Evolutionary conservation across 2,329 filamentous ascomycete genomes (phyloP), one percentile per base, ranked within the genome.

Genomic region (Fusarium veterinarium): DNA sequence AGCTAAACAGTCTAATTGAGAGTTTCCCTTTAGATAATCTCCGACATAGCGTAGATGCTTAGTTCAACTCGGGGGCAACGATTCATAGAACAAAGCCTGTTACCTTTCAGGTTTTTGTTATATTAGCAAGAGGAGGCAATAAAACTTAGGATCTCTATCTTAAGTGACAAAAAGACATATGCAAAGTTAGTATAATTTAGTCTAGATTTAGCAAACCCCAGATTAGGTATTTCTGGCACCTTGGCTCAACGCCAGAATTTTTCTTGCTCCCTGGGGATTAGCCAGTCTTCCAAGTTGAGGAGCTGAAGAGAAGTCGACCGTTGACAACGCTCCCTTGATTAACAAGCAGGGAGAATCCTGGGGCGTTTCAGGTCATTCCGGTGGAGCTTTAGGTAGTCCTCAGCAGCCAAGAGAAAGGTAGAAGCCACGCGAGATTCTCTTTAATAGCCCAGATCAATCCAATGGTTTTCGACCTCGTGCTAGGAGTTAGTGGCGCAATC

Each of bases 331-430:
- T 60, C 41, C 14, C 13, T 58, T 51, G 40, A 28, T 11, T 42
- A 53, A 59, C 48, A 38, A 67, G 35, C n/a, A 70, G 48, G 37
- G 60, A 45, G 20, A 45, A n/a, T 46, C 31, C 53, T 73, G 56
- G 71, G 17, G 65, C n/a, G 71, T 73, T 73, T 73, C 71, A 73
- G 58, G 33, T 42, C 40, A 35, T 48, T 53, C 40, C 42, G 45
- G 64, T 49, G 58, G 71, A 35, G 10, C 38, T 44, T 37, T 41
- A 38, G n/a, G 62, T 45, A 62, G 61, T 57, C 30, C n/a, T 12
- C 41, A 53, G 31, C 48, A 17, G 41, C 35, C 20, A 40, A 48
- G 42, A 38, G 44, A 69, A 72, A 62, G 60, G 30, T 17, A 59
- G 51, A 72, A 64, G 55, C 55, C 55, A 57, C 62, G 38, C 48